Base-by-base conservation (phyloP, 1,139 yeast genomes). In the Scheffersomyces stambukii region DNA sequence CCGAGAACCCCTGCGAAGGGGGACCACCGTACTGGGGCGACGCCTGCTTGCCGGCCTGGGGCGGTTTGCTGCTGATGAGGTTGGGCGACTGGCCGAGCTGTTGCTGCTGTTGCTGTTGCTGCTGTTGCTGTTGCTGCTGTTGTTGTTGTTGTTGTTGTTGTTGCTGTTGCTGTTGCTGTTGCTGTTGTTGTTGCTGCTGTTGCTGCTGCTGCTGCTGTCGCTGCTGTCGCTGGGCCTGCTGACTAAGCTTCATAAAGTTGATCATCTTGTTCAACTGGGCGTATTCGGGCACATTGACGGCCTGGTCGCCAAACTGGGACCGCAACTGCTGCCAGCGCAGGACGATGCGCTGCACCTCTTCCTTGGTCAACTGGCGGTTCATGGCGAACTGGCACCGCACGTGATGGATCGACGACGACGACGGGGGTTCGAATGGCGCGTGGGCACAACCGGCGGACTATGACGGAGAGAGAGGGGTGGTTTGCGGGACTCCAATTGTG, bases 291-390 rank as follows among this genome's bases (percentile, higher is more conserved):
- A 75, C 74, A 37, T 70, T 72, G 8, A 67, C 66, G 2, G 78
- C 84, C 39, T 70, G 75, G 26, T 76, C 81, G n/a, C 84, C 83
- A 44, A 63, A 75, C 45, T 77, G 81, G 32, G 65, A 64, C 35
- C 75, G 67, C 41, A 78, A 57, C 46, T 74, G 80, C 41, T 75
- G 77, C 82, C 83, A 77, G 37, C 82, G 71, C 51, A 64, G 67
- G 31, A 65, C 48, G 19, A 60, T 54, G 42, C 58, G 62, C 45
- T 64, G 71, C 22, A 67, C 49, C 36, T 67, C 72, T 44, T 68
- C 74, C 40, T 65, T 53, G 38, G 52, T 57, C 27, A 54, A 45
- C 33, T 48, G 56, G 24, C 55, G 47, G 41, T 56, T 58, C 64
- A 58, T 57, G 3, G 9, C 26, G 9, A 21, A 10, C 19, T 6